Percentiles rank a stretch among this genome's conserved stretches.
These are phyloP conservation scores for Alternaria triticimaculans DNA, from an alignment of 2,329 filamentous ascomycete species.

Conservation along the genomic window DNA sequence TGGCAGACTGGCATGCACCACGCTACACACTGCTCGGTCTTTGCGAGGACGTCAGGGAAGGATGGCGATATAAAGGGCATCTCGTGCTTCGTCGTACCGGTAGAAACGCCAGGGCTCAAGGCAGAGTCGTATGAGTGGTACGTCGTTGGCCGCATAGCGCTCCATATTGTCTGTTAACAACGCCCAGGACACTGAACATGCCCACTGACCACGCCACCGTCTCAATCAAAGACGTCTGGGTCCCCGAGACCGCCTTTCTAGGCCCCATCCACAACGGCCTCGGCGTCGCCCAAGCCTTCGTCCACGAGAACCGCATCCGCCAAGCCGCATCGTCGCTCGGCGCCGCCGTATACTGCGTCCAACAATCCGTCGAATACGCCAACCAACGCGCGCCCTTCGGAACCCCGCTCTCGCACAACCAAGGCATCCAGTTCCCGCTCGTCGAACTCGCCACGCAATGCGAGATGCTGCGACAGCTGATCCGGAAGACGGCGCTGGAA, in stretches of 20 bases:
- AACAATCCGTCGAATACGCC: slow-evolving; percentile 64
- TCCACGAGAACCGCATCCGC: slow-evolving; percentile 70
- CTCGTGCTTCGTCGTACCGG: slow-evolving; percentile 66
- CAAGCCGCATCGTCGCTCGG: slow-evolving; percentile 68
- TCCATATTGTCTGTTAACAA: not conserved
- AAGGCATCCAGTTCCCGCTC: slow-evolving; percentile 69
- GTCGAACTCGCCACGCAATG: slow-evolving; percentile 68
- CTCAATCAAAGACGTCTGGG: slow-evolving; percentile 62
- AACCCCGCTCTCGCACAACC: slow-evolving; percentile 63
- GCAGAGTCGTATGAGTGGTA: slow-evolving; percentile 66
- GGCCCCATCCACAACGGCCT: slow-evolving; percentile 62
- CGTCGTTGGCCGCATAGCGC: too few relatives aligned
- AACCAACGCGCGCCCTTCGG: slow-evolving; percentile 62
- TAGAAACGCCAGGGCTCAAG: slow-evolving; percentile 59
- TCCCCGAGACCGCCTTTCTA: slow-evolving; percentile 61
- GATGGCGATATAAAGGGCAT: slow-evolving; percentile 63
- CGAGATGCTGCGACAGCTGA: slow-evolving; percentile 67
- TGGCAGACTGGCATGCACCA: slow-evolving; percentile 71
- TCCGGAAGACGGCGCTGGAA: slow-evolving; percentile 66
- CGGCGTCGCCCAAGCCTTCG: slow-evolving; percentile 68
- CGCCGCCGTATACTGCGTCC: slow-evolving; percentile 66
- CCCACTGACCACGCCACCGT: slow-evolving; percentile 70
- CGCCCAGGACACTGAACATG: slow-evolving; percentile 66
- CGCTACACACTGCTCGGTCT: slow-evolving; percentile 68
- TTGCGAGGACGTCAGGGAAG: slow-evolving; percentile 64